These are phyloP conservation scores for Claviceps fusiformis DNA, from an alignment of 2,329 filamentous ascomycete species.

Conservation along the genomic window DNA sequence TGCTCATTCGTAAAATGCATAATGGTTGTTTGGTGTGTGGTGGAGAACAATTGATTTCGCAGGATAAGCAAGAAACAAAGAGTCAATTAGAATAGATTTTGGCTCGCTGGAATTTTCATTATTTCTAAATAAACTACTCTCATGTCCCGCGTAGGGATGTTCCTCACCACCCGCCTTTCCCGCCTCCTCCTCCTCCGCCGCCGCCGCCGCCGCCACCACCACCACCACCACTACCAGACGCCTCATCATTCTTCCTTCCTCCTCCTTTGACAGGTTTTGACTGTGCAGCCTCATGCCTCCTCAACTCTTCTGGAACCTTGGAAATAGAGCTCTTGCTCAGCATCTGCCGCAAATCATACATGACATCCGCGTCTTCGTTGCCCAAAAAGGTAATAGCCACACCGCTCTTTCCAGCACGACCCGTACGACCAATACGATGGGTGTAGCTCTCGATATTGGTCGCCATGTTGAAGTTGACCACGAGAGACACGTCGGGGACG, in stretches of 20 bases:
- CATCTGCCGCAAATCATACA: constrained; percentile 96
- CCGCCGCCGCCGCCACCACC: constrained; percentile 3
- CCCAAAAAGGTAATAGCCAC: constrained; percentile 92
- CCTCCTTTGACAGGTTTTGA: constrained; percentile 48
- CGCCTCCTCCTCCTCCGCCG: constrained; percentile 2
- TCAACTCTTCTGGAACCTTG: constrained; percentile 79
- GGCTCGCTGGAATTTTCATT: neutral
- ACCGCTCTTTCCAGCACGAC: constrained; percentile 93
- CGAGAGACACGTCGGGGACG: constrained; percentile 82
- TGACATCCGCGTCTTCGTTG: constrained; percentile 73
- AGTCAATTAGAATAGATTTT: neutral
- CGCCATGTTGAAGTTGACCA: constrained; percentile 99
- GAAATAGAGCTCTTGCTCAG: constrained; percentile 79
- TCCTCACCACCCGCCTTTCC: constrained; percentile 2
- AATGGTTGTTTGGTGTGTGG: neutral
- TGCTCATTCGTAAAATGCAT: neutral
- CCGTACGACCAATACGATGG: constrained; percentile 90
- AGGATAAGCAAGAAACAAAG: neutral
- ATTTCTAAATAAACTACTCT: neutral
- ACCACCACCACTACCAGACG: constrained; percentile 8
- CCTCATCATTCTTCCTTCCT: constrained; percentile 18
- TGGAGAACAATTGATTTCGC: neutral
- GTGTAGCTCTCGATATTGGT: constrained; percentile 87
- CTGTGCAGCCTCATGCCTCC: constrained; percentile 83
- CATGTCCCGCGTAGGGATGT: neutral